These are phyloP conservation scores for Exidia glandulosa DNA, from an alignment of 768 basidiomycete genomes.

Conservation along the genomic window DNA sequence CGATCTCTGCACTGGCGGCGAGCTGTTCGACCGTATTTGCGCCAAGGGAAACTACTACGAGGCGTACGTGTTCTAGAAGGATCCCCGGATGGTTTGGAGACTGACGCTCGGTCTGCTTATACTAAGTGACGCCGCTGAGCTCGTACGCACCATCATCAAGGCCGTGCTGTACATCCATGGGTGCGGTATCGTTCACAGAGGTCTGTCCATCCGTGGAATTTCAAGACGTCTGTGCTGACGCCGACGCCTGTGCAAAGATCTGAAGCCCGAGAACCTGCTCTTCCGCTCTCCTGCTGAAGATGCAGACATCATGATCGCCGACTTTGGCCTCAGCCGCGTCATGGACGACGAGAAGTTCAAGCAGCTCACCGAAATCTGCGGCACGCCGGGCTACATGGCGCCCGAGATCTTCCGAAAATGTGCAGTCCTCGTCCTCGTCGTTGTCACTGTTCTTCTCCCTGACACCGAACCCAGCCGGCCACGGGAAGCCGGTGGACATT, in stretches of 20 bases:
- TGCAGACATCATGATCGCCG: constrained; percentile 92
- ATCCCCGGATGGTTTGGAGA: no score
- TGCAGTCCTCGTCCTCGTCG: constrained; percentile 23
- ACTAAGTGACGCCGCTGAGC: constrained; percentile 66
- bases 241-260: constrained; percentile 36
- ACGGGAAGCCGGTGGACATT: constrained; percentile 88
- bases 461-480: constrained; percentile 47
- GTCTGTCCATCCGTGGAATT: constrained; percentile 22
- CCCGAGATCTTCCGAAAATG: constrained; percentile 93
- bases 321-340: constrained; percentile 89
- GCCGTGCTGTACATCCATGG: constrained; percentile 89
- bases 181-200: constrained; percentile 87
- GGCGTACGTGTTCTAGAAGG: constrained; percentile 18
- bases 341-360: constrained; percentile 85
- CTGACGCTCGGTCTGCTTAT: no score
- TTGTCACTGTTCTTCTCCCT: no score
- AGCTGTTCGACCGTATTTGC: constrained; percentile 98
- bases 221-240: not conserved
- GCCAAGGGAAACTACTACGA: constrained; percentile 96
- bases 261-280: constrained; percentile 96
- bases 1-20: constrained; percentile 94
- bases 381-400: constrained; percentile 92
- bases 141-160: constrained; percentile 76
- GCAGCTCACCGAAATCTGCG: constrained; percentile 88
- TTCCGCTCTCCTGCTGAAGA: constrained; percentile 85